These are phyloP conservation scores for Bromus sterilis DNA, from an alignment of 176 grass and related monocot genomes.

Conservation along the genomic window DNA sequence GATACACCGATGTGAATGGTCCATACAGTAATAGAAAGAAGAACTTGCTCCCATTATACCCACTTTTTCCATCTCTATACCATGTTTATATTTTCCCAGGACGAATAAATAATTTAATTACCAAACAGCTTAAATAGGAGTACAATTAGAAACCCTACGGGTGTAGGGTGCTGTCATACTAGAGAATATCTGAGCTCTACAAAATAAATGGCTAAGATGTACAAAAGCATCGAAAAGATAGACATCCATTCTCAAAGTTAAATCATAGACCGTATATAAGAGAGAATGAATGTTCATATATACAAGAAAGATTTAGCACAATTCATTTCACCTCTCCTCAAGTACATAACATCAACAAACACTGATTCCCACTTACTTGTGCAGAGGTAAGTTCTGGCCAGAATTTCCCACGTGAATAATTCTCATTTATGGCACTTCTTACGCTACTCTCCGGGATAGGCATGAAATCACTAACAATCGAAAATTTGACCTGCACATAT, in stretches of 20 bases:
- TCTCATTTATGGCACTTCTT: constrained; percentile 59
- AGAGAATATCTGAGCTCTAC: neutral
- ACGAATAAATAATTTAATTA: neutral
- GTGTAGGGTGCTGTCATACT: neutral
- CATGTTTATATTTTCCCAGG: neutral
- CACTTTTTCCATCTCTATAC: neutral
- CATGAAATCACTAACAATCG: constrained; percentile 62
- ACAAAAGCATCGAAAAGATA: neutral
- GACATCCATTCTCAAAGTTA: neutral
- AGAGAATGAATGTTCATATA: too few relatives aligned
- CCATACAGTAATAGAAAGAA: neutral
- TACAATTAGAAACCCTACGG: neutral
- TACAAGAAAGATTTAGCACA: too few relatives aligned
- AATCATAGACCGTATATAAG: too few relatives aligned
- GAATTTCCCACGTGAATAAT: constrained; percentile 63
- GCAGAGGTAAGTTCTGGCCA: constrained; percentile 49
- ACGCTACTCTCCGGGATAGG: constrained; percentile 55
- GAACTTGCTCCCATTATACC: neutral
- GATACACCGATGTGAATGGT: neutral
- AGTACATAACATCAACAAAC: neutral
- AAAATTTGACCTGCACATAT: constrained; percentile 67
- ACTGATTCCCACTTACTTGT: constrained; percentile 41
- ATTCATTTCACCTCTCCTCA: neutral
- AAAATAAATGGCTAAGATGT: neutral
- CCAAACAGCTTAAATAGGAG: neutral